Conservation (phyloP, 2,329 filamentous ascomycete genomes). For the Diaporthe amygdali region DNA sequence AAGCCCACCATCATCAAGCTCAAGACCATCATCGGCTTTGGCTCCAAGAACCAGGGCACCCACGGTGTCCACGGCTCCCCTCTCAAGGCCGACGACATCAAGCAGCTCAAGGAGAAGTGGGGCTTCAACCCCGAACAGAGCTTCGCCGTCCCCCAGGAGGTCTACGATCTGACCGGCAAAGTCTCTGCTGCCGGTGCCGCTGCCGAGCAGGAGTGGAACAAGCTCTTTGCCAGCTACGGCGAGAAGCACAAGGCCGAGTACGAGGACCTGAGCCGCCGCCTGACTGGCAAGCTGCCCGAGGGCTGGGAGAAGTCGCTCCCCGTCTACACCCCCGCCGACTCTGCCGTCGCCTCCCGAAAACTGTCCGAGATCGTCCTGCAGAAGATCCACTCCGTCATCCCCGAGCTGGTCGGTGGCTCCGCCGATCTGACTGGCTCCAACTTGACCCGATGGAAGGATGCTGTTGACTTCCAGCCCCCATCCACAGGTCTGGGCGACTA, state of each 20-base stretch:
- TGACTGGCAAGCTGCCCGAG: conserved; percentile 83
- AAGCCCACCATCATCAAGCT: conserved; percentile 98
- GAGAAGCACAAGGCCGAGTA: conserved; percentile 78
- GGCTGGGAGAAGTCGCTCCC: conserved; percentile 96
- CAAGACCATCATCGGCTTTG: conserved; percentile 95
- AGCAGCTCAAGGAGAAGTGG: conserved; percentile 92
- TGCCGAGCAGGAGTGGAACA: conserved; percentile 92
- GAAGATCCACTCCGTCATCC: conserved; percentile 82
- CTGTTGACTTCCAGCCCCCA: conserved; percentile 96
- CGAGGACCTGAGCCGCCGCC: conserved; percentile 81
- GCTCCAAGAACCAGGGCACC: conserved; percentile 91
- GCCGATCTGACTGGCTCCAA: conserved; percentile 98
- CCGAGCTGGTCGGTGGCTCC: conserved; percentile 93
- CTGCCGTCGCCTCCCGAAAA: conserved; percentile 91
- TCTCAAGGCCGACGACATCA: conserved; percentile 91
- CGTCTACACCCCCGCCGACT: conserved; percentile 84
- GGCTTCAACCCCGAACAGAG: conserved; percentile 94
- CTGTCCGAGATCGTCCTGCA: conserved; percentile 92
- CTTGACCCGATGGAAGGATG: conserved; percentile 97
- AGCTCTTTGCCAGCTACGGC: conserved; percentile 86
- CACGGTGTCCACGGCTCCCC: conserved; percentile 95
- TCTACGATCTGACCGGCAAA: conserved; percentile 90
- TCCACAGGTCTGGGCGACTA: conserved; percentile 86
- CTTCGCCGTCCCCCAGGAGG: conserved; percentile 92
- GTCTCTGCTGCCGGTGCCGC: conserved; percentile 85